Base-by-base conservation (phyloP, 257 asterid species). In the Phtheirospermum japonicum region DNA sequence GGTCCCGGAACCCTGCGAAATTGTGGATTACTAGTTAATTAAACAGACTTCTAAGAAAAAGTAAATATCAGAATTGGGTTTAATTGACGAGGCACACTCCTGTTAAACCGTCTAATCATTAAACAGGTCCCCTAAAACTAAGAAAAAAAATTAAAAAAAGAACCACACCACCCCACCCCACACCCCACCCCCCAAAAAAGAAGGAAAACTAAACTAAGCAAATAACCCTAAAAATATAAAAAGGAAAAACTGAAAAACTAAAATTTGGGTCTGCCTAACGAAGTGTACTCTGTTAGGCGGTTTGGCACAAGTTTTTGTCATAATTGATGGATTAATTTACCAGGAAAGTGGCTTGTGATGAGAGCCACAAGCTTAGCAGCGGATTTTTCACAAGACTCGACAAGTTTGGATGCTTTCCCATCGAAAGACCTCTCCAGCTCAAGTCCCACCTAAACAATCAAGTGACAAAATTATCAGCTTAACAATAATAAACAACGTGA, bases 321-420 rank as follows among this genome's bases (percentile, higher is more conserved):
- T 42, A 42, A 13, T 5, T 31, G 48, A 12, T 37, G 28, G 5
- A 48, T 48, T 17, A 33, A 30, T 48, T 68, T 82, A 93, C 99
- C 97, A 23, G 99, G 95, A 68, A 93, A 89, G 73, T 93, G 95
- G 73, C 90, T 61, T 1, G 97, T 68, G 75, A 93, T 85, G 68
- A 93, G 91, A 32, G 77, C 68, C 54, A 89, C 97, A 53, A 93
- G 99, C 76, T 82, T 85, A 43, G 77, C 80, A 62, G 96, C 97
- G 53, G 99, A 93, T 65, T 87, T 85, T 30, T 82, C 83, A 63
- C 94, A 75, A 19, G 86, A 80, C 59, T 87, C 85, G 18, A 93
- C 92, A 19, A 93, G 95, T 56, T 83, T 89, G 37, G 90, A 82
- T 72, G 97, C 97, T 78, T 82, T 87, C 66, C 99, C 99, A 19